Conservation (phyloP, 371 early-diverging fungal genomes). For the Sanchytrium tribonematis region DNA sequence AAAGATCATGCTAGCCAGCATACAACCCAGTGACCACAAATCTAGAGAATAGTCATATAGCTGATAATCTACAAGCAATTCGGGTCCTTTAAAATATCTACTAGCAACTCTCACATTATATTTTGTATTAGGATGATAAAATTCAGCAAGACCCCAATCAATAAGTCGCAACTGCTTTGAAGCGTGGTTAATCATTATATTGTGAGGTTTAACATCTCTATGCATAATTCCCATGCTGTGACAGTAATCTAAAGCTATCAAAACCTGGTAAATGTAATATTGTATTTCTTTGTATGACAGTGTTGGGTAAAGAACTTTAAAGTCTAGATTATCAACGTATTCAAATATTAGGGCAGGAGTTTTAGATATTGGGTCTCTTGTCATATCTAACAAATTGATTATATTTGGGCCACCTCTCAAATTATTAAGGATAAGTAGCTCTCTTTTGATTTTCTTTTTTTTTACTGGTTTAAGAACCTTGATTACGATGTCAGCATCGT, state of each 20-base stretch:
- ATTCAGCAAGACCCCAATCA: conserved; percentile 99
- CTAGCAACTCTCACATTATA: conserved; percentile 98
- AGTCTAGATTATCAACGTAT: conserved; percentile 59
- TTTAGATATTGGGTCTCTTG: conserved; percentile 77
- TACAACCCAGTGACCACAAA: conserved; percentile 98
- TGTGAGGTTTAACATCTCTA: conserved; percentile 98
- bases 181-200: conserved; percentile 97
- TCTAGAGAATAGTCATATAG: conserved; percentile 97
- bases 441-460: conserved; percentile 96
- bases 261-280: conserved; percentile 79
- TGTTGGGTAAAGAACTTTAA: conserved; percentile 40
- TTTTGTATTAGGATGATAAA: conserved; percentile 85
- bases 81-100: conserved; percentile 97
- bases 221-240: conserved; percentile 99
- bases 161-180: conserved; percentile 53
- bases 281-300: conserved; percentile 79
- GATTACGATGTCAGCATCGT: conserved; percentile 41
- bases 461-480: conserved; percentile 97
- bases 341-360: conserved; percentile 92
- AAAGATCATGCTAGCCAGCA: conserved; percentile 87
- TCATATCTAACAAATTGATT: conserved; percentile 73
- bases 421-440: conserved; percentile 92
- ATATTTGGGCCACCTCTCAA: conserved; percentile 78
- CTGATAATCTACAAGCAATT: conserved; percentile 88
- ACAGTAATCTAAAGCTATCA: conserved; percentile 85